A percentile compares a stretch with the other conserved stretches of the same genome.
phyloP scores from a whole-genome alignment of 2,329 filamentous ascomycete species.

The Acrocalymma vagum region DNA sequence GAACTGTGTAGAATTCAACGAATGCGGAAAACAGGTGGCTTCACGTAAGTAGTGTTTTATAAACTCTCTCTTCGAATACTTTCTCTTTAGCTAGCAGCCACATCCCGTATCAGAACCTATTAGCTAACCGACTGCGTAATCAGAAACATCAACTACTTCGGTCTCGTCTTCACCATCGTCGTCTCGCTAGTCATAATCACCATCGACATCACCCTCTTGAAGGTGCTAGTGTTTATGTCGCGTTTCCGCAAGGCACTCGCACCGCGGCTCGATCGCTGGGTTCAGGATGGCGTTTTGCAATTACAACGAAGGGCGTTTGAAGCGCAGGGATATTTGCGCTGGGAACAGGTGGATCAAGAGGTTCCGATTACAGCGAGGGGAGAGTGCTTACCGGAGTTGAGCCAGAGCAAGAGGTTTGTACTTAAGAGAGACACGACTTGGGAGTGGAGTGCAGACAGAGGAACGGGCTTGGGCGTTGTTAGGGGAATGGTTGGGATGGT shows the following conservation, averaged over 20 bases:
- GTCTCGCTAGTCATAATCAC: background rate
- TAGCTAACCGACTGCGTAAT: conserved; percentile 1
- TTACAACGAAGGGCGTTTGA: conserved; percentile 12
- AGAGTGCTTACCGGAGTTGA: too few species aligned
- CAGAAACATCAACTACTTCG: conserved; percentile 9
- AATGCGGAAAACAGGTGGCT: conserved; percentile 5
- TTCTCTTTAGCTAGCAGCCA: too few species aligned
- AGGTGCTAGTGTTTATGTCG: conserved; percentile 2
- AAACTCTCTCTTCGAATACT: too few species aligned
- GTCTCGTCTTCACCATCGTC: conserved; percentile 4
- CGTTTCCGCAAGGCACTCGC: background rate
- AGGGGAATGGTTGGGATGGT: too few species aligned
- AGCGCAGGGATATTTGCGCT: background rate
- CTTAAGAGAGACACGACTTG: too few species aligned
- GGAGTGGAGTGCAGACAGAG: too few species aligned
- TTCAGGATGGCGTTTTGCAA: conserved; percentile 11
- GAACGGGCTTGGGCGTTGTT: too few species aligned
- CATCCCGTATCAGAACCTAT: too few species aligned
- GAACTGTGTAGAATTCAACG: background rate
- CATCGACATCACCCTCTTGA: background rate
- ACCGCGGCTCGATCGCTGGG: conserved; percentile 7
- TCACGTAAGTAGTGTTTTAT: conserved; percentile 3
- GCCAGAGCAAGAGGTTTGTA: too few species aligned
- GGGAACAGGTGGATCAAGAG: conserved; percentile 1
- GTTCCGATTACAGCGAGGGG: conserved; percentile 7